A percentile compares a stretch with the other conserved stretches of the same genome.
Evolutionary conservation across 805 yeast species (phyloP).

Genomic region (Lipomyces orientalis): DNA sequence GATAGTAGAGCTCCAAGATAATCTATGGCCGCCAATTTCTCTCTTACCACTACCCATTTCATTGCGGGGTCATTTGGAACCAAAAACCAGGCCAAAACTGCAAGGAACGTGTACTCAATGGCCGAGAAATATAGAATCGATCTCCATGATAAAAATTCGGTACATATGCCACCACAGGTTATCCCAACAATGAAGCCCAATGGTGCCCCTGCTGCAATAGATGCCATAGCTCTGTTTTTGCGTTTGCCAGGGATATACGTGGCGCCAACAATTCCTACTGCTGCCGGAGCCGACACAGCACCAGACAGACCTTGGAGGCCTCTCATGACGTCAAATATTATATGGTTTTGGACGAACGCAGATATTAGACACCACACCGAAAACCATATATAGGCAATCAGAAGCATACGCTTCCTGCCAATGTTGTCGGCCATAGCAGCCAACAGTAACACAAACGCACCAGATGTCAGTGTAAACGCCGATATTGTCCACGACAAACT

Average conservation of each 20-base stretch:
- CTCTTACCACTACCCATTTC: conserved; percentile 44
- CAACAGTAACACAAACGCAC: conserved; percentile 51
- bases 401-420: conserved; percentile 51
- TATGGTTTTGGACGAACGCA: conserved; percentile 43
- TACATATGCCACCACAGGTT: conserved; percentile 53
- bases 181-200: conserved; percentile 54
- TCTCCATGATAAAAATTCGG: conserved; percentile 50
- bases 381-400: conserved; percentile 46
- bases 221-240: conserved; percentile 40
- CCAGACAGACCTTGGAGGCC: conserved; percentile 53
- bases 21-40: conserved; percentile 49
- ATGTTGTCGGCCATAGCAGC: conserved; percentile 54
- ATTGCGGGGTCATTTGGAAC: conserved; percentile 49
- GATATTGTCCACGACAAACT: conserved; percentile 52
- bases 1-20: conserved; percentile 54
- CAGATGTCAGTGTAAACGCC: conserved; percentile 51
- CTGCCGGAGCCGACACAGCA: conserved; percentile 55
- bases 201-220: conserved; percentile 57
- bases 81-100: conserved; percentile 41
- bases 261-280: conserved; percentile 53
- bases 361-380: conserved; percentile 46
- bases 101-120: conserved; percentile 46
- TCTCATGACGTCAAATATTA: conserved; percentile 49
- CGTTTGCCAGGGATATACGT: conserved; percentile 41
- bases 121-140: conserved; percentile 51